Evolutionary conservation across 331 rosid species (phyloP).

Genomic region (Cydonia oblonga): DNA sequence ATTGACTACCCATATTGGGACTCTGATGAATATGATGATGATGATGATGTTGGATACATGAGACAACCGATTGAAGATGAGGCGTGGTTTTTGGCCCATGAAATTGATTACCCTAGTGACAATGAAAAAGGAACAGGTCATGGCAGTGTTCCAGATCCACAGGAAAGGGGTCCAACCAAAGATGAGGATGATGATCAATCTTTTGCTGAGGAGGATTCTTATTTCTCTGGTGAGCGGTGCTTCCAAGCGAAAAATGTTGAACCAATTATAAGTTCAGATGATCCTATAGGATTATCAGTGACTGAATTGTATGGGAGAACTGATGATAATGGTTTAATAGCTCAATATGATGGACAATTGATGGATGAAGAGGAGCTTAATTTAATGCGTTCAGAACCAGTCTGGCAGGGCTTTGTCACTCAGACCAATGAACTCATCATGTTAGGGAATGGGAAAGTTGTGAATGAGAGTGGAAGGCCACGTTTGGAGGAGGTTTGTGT

Average conservation of each 20-base stretch:
- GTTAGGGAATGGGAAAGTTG: constrained; percentile 59
- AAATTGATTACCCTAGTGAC: constrained; percentile 96
- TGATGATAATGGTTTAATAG: constrained; percentile 56
- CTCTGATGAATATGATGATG: constrained; percentile 97
- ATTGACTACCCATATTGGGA: constrained; percentile 94
- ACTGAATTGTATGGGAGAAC: constrained; percentile 64
- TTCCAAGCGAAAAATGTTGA: constrained; percentile 62
- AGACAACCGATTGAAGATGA: constrained; percentile 99
- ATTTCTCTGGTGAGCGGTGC: constrained; percentile 81
- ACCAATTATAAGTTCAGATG: constrained; percentile 51
- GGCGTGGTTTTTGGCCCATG: constrained; percentile 97
- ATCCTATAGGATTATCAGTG: constrained; percentile 56
- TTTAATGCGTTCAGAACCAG: constrained; percentile 85
- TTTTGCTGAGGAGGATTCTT: constrained; percentile 94
- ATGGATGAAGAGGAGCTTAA: constrained; percentile 81
- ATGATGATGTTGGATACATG: constrained; percentile 89
- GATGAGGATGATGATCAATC: constrained; percentile 95
- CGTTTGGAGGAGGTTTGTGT: constrained; percentile 48
- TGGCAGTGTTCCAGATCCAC: constrained; percentile 81
- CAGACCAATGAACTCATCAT: constrained; percentile 67
- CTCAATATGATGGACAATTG: constrained; percentile 80
- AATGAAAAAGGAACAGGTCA: constrained; percentile 87
- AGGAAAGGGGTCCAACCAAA: constrained; percentile 64
- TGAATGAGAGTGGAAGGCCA: constrained; percentile 54
- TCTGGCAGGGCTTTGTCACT: constrained; percentile 96